Conservation (phyloP, 768 basidiomycete genomes). For the Pulveroboletus sp. region DNA sequence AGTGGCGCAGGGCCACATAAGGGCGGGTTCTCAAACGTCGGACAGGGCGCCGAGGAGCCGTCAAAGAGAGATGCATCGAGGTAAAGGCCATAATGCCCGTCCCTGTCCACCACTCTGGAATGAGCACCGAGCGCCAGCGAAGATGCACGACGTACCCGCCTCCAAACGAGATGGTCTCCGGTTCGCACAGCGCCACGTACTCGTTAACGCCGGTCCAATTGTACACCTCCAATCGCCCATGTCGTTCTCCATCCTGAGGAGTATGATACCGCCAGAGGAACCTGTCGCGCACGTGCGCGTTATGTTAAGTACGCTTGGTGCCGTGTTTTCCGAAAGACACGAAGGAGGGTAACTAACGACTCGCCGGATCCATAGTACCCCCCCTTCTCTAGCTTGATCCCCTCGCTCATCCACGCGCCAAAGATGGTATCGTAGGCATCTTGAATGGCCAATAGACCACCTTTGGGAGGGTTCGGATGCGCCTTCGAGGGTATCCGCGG, state of each 20-base stretch:
- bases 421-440: constrained; percentile 65
- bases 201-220: constrained; percentile 86
- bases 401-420: constrained; percentile 82
- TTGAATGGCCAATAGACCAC: constrained; percentile 58
- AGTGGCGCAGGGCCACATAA: constrained; percentile 45
- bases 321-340: not conserved
- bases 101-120: constrained; percentile 38
- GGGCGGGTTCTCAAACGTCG: constrained; percentile 83
- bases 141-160: constrained; percentile 64
- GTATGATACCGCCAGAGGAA: constrained; percentile 70
- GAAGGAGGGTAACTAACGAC: constrained; percentile 33
- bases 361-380: constrained; percentile 88
- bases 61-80: constrained; percentile 76
- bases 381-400: constrained; percentile 46
- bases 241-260: constrained; percentile 3
- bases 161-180: constrained; percentile 78
- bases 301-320: not conserved
- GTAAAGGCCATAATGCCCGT: constrained; percentile 85
- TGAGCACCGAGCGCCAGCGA: not conserved
- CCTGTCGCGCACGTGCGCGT: constrained; percentile 32
- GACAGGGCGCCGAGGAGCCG: constrained; percentile 80
- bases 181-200: constrained; percentile 84
- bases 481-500: constrained; percentile 25
- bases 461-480: constrained; percentile 29
- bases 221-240: constrained; percentile 53